phyloP scores from a whole-genome alignment of 1,139 yeast species.

The Diutina rugosa region DNA sequence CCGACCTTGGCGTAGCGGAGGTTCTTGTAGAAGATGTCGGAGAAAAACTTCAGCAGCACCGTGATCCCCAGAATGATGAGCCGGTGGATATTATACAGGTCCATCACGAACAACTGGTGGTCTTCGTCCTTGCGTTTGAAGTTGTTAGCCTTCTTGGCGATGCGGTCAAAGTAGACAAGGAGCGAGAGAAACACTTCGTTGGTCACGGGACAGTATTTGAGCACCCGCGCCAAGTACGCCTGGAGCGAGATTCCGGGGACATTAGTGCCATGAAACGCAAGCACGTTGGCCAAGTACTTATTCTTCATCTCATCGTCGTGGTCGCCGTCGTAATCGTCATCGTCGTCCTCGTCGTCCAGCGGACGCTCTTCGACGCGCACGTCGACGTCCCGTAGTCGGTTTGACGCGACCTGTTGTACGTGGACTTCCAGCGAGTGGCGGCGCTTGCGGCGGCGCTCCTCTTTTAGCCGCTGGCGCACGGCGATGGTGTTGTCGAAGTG shows the following conservation, averaged over 20 bases:
- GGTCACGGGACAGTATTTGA: constrained; percentile 95
- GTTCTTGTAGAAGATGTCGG: constrained; percentile 92
- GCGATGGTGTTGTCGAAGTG: constrained; percentile 44
- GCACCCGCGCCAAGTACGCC: constrained; percentile 78
- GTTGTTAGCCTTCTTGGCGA: constrained; percentile 76
- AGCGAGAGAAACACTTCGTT: constrained; percentile 88
- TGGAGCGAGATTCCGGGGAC: constrained; percentile 88
- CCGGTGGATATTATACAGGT: constrained; percentile 88
- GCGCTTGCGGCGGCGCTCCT: constrained; percentile 10
- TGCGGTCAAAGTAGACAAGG: constrained; percentile 86
- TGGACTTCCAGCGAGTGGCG: background rate
- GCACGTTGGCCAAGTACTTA: constrained; percentile 56
- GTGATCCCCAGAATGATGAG: constrained; percentile 93
- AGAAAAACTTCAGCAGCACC: constrained; percentile 87
- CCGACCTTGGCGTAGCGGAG: constrained; percentile 96
- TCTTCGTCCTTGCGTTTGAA: constrained; percentile 16
- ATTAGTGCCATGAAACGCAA: constrained; percentile 92
- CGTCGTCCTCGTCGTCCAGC: constrained; percentile 5
- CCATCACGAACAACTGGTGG: constrained; percentile 79
- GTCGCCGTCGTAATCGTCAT: constrained; percentile 20
- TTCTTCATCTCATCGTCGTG: constrained; percentile 34
- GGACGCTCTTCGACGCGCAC: background rate
- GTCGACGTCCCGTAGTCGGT: background rate
- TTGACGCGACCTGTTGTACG: background rate
- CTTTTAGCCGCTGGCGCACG: constrained; percentile 30